Conservation (phyloP, 148 eudicot genomes). For the Polygonum maritimum region DNA sequence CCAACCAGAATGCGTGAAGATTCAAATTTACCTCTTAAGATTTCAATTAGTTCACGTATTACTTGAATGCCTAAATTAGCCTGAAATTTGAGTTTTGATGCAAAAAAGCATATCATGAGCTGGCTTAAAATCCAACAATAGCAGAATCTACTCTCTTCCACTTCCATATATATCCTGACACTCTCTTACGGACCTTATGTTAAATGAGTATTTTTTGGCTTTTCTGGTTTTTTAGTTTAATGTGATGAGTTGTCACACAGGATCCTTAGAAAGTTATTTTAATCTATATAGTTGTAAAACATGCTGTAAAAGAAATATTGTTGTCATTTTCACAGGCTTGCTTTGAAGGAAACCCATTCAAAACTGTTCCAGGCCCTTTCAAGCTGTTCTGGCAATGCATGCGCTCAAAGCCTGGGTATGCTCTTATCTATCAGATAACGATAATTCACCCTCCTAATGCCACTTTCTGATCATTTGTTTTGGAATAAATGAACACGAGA, state of each 20-base stretch:
- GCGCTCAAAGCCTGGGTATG: constrained; percentile 86
- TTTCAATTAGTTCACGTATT: neutral
- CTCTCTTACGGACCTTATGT: neutral
- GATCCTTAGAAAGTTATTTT: neutral
- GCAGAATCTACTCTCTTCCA: neutral
- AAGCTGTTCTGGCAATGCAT: constrained; percentile 91
- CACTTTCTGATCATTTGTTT: neutral
- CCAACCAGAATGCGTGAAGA: neutral
- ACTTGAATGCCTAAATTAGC: neutral
- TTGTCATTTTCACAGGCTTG: constrained; percentile 49
- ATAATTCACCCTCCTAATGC: neutral
- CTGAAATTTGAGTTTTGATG: neutral
- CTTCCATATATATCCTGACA: neutral
- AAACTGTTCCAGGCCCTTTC: constrained; percentile 87
- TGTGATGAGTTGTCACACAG: neutral
- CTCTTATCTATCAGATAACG: neutral
- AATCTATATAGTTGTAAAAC: neutral
- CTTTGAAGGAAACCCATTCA: constrained; percentile 91
- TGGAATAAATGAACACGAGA: neutral
- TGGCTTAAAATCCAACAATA: neutral
- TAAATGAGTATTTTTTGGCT: neutral
- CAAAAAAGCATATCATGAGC: neutral
- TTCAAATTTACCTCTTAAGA: neutral
- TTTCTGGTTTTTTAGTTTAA: neutral
- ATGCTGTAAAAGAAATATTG: neutral